A percentile compares a stretch with the other conserved stretches of the same genome.
Conservation (phyloP, 2,329 filamentous ascomycete genomes). For the Elsinoe perseae region DNA sequence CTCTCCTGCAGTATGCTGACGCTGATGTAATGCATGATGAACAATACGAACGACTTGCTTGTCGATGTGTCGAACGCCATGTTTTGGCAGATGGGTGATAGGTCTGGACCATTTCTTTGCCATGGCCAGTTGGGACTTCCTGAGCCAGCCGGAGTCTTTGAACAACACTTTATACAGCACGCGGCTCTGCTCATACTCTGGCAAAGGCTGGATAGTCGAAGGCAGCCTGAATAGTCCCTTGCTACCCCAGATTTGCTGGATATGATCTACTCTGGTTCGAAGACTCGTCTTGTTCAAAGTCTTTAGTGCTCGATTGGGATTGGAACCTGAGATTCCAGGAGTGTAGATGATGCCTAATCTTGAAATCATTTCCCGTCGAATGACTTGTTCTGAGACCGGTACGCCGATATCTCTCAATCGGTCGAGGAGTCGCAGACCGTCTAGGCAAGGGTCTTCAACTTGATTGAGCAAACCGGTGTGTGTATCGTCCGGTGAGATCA, state of each 20-base stretch:
- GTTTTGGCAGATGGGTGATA: not conserved
- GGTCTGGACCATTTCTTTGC: not conserved
- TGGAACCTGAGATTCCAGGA: slow-evolving; percentile 21
- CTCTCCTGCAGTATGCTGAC: not conserved
- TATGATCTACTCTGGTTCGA: not conserved
- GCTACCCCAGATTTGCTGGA: slow-evolving; percentile 4
- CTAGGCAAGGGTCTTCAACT: slow-evolving; percentile 23
- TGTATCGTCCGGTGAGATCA: not conserved
- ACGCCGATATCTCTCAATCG: slow-evolving; percentile 24
- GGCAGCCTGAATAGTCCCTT: slow-evolving; percentile 5
- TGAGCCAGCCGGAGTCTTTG: not conserved
- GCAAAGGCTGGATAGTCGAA: not conserved
- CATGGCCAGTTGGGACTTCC: not conserved
- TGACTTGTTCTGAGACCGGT: slow-evolving; percentile 18
- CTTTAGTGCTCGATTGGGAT: slow-evolving; percentile 3
- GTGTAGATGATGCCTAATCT: slow-evolving; percentile 33
- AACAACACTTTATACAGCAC: not conserved
- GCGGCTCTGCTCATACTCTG: not conserved
- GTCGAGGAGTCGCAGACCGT: slow-evolving; percentile 26
- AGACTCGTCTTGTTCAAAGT: not conserved
- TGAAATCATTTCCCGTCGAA: slow-evolving; percentile 23
- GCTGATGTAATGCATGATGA: not conserved
- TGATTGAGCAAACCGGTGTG: not conserved
- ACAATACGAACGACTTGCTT: not conserved
- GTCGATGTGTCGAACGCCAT: not conserved